Conservation (phyloP, 352 stramenopile genomes). For the Pythium rhizo-oryzae region DNA sequence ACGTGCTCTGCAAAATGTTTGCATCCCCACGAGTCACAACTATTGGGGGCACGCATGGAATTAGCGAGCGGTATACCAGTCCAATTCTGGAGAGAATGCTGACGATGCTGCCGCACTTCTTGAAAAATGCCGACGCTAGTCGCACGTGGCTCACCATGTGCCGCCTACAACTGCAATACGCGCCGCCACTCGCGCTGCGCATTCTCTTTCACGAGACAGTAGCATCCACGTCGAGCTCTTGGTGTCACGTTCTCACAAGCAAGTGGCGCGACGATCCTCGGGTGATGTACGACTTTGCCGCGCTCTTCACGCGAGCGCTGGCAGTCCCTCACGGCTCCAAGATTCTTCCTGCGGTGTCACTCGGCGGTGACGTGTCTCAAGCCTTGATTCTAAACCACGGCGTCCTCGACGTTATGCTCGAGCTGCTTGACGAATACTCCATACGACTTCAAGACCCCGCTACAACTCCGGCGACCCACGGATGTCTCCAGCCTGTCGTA, state of each 20-base stretch:
- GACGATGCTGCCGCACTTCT: constrained; percentile 1
- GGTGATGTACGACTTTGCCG: constrained; percentile 25
- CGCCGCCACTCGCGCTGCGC: background rate
- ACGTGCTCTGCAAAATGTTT: background rate
- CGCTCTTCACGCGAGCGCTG: constrained; percentile 28
- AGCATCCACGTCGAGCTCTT: background rate
- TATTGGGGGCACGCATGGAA: background rate
- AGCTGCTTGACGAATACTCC: constrained; percentile 2
- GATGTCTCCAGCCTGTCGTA: background rate
- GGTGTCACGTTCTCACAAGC: constrained; percentile 22
- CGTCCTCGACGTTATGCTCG: constrained; percentile 17
- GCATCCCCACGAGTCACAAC: background rate
- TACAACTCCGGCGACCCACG: background rate
- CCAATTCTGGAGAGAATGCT: constrained; percentile 15
- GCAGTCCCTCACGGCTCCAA: constrained; percentile 26
- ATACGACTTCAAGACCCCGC: background rate
- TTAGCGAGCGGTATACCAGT: background rate
- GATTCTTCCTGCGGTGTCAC: background rate
- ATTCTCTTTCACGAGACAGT: constrained; percentile 16
- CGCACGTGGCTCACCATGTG: constrained; percentile 21
- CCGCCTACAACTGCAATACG: constrained; percentile 21
- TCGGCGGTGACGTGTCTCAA: constrained; percentile 23
- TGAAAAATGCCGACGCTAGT: constrained; percentile 2
- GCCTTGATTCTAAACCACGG: constrained; percentile 19
- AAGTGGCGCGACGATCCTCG: constrained; percentile 7